These are phyloP conservation scores for Globisporangium ultimum DNA, from an alignment of 352 stramenopile species.

Conservation along the genomic window DNA sequence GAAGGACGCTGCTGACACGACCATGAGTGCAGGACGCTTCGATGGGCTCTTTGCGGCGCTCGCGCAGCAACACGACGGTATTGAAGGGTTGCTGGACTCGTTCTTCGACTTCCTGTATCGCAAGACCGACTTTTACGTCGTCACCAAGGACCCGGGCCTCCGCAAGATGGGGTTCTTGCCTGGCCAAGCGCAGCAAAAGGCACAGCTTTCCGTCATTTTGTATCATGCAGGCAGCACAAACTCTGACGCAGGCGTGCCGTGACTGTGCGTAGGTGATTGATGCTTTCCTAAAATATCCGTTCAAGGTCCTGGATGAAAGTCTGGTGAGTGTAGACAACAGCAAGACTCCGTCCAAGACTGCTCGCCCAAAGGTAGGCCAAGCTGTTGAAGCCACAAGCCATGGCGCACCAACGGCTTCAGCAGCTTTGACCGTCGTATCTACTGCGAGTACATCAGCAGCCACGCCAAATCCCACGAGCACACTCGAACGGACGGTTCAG, in stretches of 20 bases:
- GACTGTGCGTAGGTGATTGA: constrained; percentile 34
- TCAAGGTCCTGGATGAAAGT: constrained; percentile 45
- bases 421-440: neutral
- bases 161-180: constrained; percentile 65
- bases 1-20: neutral
- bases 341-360: neutral
- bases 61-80: constrained; percentile 91
- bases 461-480: neutral
- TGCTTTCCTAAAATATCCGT: constrained; percentile 64
- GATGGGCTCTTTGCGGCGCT: constrained; percentile 92
- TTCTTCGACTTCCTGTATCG: constrained; percentile 97
- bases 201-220: constrained; percentile 2
- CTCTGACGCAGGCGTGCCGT: neutral
- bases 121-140: constrained; percentile 97
- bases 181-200: constrained; percentile 56
- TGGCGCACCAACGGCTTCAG: too few relatives aligned
- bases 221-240: neutral
- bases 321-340: neutral
- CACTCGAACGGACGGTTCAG: constrained; percentile 14
- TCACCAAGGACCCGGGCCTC: constrained; percentile 41
- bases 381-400: too few relatives aligned
- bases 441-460: neutral
- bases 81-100: constrained; percentile 95
- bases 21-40: constrained; percentile 40
- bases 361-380: neutral